These are phyloP conservation scores for Hypocrella siamensis DNA, from an alignment of 2,329 filamentous ascomycete species.

Conservation along the genomic window DNA sequence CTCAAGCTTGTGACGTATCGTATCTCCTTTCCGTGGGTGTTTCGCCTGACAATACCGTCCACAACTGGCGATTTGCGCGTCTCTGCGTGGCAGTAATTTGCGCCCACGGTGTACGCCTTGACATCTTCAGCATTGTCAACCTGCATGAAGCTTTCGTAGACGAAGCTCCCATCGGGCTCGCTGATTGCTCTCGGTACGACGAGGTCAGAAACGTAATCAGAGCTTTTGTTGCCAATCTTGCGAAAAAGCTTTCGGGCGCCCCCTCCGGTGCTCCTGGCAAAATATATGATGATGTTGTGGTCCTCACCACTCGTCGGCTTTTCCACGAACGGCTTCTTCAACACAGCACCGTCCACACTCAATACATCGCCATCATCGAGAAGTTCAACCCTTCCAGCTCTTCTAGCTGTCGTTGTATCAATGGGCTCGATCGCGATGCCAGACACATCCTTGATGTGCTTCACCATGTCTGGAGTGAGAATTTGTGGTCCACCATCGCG, in stretches of 20 bases:
- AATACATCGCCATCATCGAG: constrained; percentile 83
- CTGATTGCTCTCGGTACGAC: constrained; percentile 65
- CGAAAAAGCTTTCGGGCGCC: constrained; percentile 86
- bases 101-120: constrained; percentile 94
- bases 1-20: constrained; percentile 82
- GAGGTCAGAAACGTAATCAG: constrained; percentile 73
- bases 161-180: constrained; percentile 69
- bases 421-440: constrained; percentile 60
- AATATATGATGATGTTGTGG: constrained; percentile 98
- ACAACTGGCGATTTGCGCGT: constrained; percentile 95
- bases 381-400: constrained; percentile 62
- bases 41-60: constrained; percentile 86
- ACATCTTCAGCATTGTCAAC: constrained; percentile 97
- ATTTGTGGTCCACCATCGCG: constrained; percentile 78
- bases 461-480: constrained; percentile 62
- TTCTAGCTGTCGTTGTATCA: constrained; percentile 44
- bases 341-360: constrained; percentile 64
- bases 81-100: constrained; percentile 87
- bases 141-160: constrained; percentile 94
- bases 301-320: constrained; percentile 98
- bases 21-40: constrained; percentile 93
- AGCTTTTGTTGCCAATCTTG: constrained; percentile 98
- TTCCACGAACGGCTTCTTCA: constrained; percentile 93
- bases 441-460: constrained; percentile 65
- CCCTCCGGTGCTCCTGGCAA: constrained; percentile 70